Evolutionary conservation across 306 rosid genomes (phyloP).

Genomic region (Cicer bijugum): DNA sequence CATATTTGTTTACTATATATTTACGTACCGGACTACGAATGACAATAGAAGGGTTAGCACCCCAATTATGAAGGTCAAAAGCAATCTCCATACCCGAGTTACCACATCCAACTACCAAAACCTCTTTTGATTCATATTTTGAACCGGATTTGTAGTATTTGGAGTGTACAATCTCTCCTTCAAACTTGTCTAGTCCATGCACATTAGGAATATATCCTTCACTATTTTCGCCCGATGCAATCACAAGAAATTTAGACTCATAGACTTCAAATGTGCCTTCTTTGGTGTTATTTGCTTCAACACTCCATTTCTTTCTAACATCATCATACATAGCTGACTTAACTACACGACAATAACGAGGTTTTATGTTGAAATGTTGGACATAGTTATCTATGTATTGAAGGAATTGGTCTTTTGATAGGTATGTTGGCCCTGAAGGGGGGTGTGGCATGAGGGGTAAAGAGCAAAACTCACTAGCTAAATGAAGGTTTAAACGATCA

Average conservation of each 20-base stretch:
- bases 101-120: slow-evolving; percentile 68
- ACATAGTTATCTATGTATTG: slow-evolving; percentile 49
- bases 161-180: slow-evolving; percentile 56
- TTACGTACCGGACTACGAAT: slow-evolving; percentile 54
- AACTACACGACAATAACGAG: slow-evolving; percentile 47
- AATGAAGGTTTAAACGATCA: slow-evolving; percentile 52
- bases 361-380: slow-evolving; percentile 39
- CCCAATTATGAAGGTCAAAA: slow-evolving; percentile 38
- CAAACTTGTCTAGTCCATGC: slow-evolving; percentile 46
- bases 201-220: slow-evolving; percentile 43
- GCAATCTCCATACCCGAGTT: slow-evolving; percentile 78
- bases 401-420: slow-evolving; percentile 45
- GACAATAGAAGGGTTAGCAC: slow-evolving; percentile 33
- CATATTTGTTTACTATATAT: too few species aligned
- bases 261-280: slow-evolving; percentile 30
- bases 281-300: slow-evolving; percentile 28
- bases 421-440: slow-evolving; percentile 34
- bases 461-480: slow-evolving; percentile 51
- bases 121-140: slow-evolving; percentile 44
- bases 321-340: slow-evolving; percentile 32
- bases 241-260: slow-evolving; percentile 44
- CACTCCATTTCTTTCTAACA: slow-evolving; percentile 38
- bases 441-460: slow-evolving; percentile 49
- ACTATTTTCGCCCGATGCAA: slow-evolving; percentile 54
- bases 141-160: slow-evolving; percentile 53